Evolutionary conservation across 257 asterid species (phyloP).

Genomic region (Haberlea rhodopensis): DNA sequence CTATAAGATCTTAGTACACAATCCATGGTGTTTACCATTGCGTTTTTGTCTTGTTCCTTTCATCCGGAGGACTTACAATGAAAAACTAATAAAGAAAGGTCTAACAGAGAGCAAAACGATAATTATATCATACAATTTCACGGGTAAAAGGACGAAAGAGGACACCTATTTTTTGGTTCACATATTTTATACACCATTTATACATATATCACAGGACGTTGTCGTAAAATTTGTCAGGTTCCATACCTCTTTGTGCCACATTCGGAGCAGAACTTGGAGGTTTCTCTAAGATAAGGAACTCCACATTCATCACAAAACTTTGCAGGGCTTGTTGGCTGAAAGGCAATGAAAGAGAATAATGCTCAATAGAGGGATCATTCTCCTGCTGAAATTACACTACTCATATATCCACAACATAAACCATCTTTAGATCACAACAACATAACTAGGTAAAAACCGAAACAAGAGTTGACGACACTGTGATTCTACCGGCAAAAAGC

Average conservation of each 20-base stretch:
- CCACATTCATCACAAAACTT: constrained; percentile 96
- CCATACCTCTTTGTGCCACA: constrained; percentile 91
- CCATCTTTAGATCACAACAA: background rate
- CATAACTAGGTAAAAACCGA: background rate
- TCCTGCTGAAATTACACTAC: constrained; percentile 2
- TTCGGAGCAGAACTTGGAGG: constrained; percentile 86
- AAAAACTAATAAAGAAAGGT: too few species aligned
- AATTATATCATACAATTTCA: background rate
- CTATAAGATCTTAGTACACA: too few species aligned
- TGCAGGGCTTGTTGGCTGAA: constrained; percentile 83
- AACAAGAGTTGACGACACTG: background rate
- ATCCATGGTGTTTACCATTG: background rate
- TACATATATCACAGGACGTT: background rate
- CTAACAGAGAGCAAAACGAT: background rate
- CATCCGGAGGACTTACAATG: background rate
- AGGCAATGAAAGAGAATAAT: background rate
- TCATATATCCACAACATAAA: background rate
- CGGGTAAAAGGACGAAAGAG: background rate
- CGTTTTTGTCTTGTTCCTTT: background rate
- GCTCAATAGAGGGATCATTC: constrained; percentile 1
- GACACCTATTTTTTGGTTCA: background rate
- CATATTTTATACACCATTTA: background rate
- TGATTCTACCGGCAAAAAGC: background rate
- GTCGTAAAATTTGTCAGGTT: constrained; percentile 32
- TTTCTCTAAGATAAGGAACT: constrained; percentile 67